Evolutionary conservation across 73 alveolate species (phyloP).

Genomic region (Tetrahymena elliotti): DNA sequence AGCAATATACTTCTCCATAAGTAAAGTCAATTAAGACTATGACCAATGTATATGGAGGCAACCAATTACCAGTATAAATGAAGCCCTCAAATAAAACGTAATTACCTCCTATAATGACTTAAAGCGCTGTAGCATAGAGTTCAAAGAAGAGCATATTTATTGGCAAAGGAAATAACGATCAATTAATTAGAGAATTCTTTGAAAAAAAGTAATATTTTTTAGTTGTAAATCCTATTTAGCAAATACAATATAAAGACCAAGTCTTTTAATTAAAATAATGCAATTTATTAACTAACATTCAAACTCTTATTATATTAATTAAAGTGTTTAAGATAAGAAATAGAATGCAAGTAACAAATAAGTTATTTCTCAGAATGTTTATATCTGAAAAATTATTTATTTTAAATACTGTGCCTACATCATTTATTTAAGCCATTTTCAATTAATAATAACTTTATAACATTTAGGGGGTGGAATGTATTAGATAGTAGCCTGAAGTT

Average conservation of each 20-base stretch:
- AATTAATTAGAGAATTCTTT: background rate
- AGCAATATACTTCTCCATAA: background rate
- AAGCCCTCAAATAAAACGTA: background rate
- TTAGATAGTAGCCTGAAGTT: conserved; percentile 26
- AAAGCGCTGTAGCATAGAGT: background rate
- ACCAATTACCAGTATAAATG: background rate
- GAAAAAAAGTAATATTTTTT: background rate
- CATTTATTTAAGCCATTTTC: background rate
- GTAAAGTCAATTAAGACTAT: background rate
- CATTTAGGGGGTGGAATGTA: conserved; percentile 38
- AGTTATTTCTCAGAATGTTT: background rate
- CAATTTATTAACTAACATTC: background rate
- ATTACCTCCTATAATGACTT: background rate
- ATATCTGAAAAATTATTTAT: no score
- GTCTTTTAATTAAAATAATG: background rate
- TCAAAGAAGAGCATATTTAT: background rate
- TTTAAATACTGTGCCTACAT: background rate
- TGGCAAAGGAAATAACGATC: background rate
- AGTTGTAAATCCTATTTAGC: background rate
- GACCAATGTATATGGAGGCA: background rate
- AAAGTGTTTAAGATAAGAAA: background rate
- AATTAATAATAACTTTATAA: background rate
- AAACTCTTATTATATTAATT: background rate
- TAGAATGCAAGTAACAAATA: background rate
- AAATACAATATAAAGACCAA: background rate